phyloP scores from a whole-genome alignment of 2,329 filamentous ascomycete genomes.

The Verticillium nubilum region DNA sequence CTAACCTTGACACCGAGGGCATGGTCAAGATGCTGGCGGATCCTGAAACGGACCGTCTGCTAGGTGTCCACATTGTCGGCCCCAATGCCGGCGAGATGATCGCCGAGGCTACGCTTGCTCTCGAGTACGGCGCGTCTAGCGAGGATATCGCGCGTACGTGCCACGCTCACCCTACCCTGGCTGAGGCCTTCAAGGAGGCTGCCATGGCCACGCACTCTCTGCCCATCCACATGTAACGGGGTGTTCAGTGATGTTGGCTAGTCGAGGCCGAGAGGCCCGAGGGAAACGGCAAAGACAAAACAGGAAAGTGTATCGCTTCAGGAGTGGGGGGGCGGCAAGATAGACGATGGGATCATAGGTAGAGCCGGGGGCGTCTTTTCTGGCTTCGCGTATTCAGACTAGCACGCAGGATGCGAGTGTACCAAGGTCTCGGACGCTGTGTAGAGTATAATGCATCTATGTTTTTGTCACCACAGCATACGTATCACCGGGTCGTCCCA shows the following conservation, averaged over 20 bases:
- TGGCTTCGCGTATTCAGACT: background rate
- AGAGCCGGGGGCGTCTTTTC: background rate
- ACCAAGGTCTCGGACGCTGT: background rate
- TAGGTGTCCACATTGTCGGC: slow-evolving; percentile 95
- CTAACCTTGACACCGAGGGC: slow-evolving; percentile 92
- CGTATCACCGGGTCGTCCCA: background rate
- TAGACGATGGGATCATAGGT: slow-evolving; percentile 1
- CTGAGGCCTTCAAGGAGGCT: slow-evolving; percentile 99
- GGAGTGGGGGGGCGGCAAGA: background rate
- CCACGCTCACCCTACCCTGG: slow-evolving; percentile 92
- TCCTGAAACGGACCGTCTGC: slow-evolving; percentile 89
- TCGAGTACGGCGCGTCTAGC: slow-evolving; percentile 93
- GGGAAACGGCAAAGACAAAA: background rate
- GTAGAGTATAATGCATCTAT: slow-evolving; percentile 1
- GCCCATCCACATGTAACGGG: slow-evolving; percentile 82
- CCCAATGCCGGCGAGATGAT: slow-evolving; percentile 99
- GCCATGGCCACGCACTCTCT: slow-evolving; percentile 96
- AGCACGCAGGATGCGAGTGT: background rate
- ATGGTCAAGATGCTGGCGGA: slow-evolving; percentile 97
- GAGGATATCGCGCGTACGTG: slow-evolving; percentile 94
- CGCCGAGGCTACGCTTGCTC: slow-evolving; percentile 87
- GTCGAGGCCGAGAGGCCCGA: background rate
- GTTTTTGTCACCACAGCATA: background rate
- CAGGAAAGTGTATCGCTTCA: background rate
- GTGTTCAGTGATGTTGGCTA: background rate